Percentiles rank a stretch among this genome's conserved stretches.
phyloP scores from a whole-genome alignment of 1,139 yeast genomes.

The Zygosaccharomyces pseudobailii region DNA sequence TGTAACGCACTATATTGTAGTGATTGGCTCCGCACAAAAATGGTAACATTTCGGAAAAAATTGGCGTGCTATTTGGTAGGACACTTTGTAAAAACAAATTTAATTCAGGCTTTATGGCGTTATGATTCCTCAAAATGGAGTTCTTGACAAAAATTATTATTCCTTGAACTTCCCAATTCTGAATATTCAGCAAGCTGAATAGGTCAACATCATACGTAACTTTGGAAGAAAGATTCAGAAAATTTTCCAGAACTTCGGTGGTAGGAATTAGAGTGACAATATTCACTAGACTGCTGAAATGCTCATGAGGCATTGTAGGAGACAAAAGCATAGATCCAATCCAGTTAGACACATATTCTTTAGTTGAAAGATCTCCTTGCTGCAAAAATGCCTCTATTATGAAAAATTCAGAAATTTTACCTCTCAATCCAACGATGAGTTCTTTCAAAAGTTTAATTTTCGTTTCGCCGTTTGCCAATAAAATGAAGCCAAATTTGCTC shows the following conservation, averaged over 20 bases:
- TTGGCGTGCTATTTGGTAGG: conserved; percentile 2
- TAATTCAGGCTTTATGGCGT: neutral
- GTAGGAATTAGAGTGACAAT: conserved; percentile 15
- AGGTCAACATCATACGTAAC: conserved; percentile 3
- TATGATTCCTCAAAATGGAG: conserved; percentile 5
- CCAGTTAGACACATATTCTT: conserved; percentile 21
- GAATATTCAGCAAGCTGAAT: conserved; percentile 8
- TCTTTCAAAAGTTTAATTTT: conserved; percentile 15
- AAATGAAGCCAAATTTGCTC: neutral
- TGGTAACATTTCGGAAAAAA: conserved; percentile 7
- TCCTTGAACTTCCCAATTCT: conserved; percentile 13
- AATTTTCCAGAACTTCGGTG: conserved; percentile 13
- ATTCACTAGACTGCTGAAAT: conserved; percentile 11
- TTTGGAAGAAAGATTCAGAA: conserved; percentile 13
- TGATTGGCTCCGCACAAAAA: conserved; percentile 4
- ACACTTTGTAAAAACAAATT: neutral
- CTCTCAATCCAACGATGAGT: conserved; percentile 9
- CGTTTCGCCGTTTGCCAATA: conserved; percentile 2
- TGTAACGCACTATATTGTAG: conserved; percentile 6
- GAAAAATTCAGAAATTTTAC: conserved; percentile 16
- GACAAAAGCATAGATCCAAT: conserved; percentile 25
- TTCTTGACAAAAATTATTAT: conserved; percentile 12
- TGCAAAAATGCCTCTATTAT: conserved; percentile 18
- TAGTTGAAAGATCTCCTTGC: conserved; percentile 11
- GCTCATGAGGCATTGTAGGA: conserved; percentile 14